These are phyloP conservation scores for Auriscalpium vulgare DNA, from an alignment of 768 basidiomycete species.

Conservation along the genomic window DNA sequence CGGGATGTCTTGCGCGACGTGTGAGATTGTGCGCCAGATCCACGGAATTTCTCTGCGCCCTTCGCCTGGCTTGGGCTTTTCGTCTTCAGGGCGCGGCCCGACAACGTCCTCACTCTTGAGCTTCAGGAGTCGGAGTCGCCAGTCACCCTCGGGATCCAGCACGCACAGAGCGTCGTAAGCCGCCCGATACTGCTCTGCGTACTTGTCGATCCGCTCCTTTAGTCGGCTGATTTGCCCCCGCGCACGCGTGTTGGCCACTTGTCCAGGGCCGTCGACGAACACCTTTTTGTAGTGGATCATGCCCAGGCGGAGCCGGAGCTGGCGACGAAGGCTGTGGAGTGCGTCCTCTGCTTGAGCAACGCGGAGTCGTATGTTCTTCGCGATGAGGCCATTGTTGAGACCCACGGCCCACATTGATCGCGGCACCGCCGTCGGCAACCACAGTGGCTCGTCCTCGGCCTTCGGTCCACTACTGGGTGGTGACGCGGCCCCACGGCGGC, in stretches of 20 bases:
- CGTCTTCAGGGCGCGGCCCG: no score
- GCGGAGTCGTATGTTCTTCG: not conserved
- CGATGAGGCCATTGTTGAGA: not conserved
- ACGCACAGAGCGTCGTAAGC: slow-evolving; percentile 1
- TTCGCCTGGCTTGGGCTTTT: not conserved
- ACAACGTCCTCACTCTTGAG: no score
- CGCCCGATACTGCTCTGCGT: not conserved
- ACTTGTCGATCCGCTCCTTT: not conserved
- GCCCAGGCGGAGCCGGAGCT: no score
- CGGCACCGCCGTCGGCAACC: slow-evolving; percentile 1
- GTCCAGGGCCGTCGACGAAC: no score
- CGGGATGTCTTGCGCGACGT: not conserved
- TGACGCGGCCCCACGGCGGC: no score
- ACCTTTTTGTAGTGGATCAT: no score
- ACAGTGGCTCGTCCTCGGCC: not conserved
- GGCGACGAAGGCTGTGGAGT: no score
- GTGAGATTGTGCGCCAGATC: not conserved
- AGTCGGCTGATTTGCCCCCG: not conserved
- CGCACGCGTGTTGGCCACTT: no score
- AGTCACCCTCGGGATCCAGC: not conserved
- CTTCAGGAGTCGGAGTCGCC: no score
- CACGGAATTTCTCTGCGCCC: not conserved
- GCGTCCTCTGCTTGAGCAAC: no score
- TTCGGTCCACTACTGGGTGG: not conserved
- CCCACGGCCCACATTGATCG: not conserved